Percentiles rank a stretch among this genome's conserved stretches.
Conservation (phyloP, 805 yeast species). For the Tetrapisispora phaffii region DNA sequence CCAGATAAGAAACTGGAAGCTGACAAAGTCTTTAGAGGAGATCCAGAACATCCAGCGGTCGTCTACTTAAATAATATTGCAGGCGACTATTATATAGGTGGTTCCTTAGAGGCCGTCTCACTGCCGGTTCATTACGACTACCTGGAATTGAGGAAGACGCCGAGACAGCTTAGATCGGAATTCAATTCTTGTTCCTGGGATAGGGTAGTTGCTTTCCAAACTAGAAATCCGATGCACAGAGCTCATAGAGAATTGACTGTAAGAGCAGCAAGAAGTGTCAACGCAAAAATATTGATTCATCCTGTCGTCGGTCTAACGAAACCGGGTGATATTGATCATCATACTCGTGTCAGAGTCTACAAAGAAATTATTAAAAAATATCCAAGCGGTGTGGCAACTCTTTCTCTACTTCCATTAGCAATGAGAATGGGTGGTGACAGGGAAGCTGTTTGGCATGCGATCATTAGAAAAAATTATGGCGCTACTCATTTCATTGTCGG, state of each 20-base stretch:
- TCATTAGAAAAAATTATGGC: constrained; percentile 91
- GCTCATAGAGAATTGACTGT: constrained; percentile 95
- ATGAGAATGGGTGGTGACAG: constrained; percentile 99
- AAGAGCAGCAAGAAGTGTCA: constrained; percentile 88
- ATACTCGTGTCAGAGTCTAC: constrained; percentile 92
- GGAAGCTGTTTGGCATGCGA: constrained; percentile 97
- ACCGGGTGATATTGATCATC: constrained; percentile 97
- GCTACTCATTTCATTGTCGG: constrained; percentile 96
- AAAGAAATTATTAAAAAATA: constrained; percentile 85
- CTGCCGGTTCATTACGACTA: constrained; percentile 87
- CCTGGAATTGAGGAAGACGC: constrained; percentile 77
- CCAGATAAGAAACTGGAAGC: constrained; percentile 82
- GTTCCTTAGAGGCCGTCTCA: constrained; percentile 71
- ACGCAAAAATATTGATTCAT: constrained; percentile 81
- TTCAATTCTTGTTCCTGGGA: constrained; percentile 76
- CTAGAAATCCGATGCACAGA: constrained; percentile 97
- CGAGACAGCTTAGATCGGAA: constrained; percentile 80
- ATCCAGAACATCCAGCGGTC: constrained; percentile 92
- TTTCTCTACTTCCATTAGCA: constrained; percentile 83
- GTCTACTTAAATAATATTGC: constrained; percentile 61
- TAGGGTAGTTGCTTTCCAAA: constrained; percentile 90
- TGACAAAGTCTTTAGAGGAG: constrained; percentile 83
- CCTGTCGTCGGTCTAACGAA: constrained; percentile 96
- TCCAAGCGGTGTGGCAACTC: constrained; percentile 87
- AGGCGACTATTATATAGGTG: constrained; percentile 83